A percentile compares a stretch with the other conserved stretches of the same genome.
Conservation (phyloP, 352 stramenopile species). For the Phytophthora chlamydospora region DNA sequence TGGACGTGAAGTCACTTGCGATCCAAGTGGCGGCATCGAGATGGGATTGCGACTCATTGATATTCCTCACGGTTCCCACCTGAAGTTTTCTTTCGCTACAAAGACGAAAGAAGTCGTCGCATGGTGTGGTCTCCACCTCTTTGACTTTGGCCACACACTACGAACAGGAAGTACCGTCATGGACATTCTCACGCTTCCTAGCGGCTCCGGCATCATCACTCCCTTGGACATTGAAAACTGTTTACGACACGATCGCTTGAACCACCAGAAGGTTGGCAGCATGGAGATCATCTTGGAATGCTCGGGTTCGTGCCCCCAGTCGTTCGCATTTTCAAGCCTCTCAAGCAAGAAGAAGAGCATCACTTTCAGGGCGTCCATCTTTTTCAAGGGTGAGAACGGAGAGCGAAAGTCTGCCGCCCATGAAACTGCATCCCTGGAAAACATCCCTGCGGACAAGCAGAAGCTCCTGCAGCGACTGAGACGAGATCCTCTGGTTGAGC, state of each 20-base stretch:
- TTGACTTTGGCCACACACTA: conserved; percentile 83
- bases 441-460: conserved; percentile 43
- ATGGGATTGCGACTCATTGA: conserved; percentile 58
- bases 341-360: conserved; percentile 55
- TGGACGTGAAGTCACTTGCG: conserved; percentile 27
- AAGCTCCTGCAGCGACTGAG: conserved; percentile 58
- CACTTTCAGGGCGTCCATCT: conserved; percentile 75
- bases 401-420: conserved; percentile 12
- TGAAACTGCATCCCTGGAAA: conserved; percentile 28
- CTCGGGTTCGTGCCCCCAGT: conserved; percentile 41
- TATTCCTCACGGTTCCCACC: conserved; percentile 77
- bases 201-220: conserved; percentile 42
- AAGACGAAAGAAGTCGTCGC: conserved; percentile 46
- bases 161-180: conserved; percentile 52
- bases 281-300: conserved; percentile 59
- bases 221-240: conserved; percentile 82
- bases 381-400: conserved; percentile 36
- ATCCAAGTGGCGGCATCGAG: conserved; percentile 34
- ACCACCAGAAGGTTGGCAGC: conserved; percentile 44
- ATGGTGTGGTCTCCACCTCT: conserved; percentile 80
- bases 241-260: conserved; percentile 36
- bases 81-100: conserved; percentile 61
- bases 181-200: conserved; percentile 46
- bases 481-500: conserved; percentile 65
- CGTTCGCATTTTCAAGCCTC: conserved; percentile 70